Conservation (phyloP, 2,329 filamentous ascomycete species). For the Colletotrichum filicis region DNA sequence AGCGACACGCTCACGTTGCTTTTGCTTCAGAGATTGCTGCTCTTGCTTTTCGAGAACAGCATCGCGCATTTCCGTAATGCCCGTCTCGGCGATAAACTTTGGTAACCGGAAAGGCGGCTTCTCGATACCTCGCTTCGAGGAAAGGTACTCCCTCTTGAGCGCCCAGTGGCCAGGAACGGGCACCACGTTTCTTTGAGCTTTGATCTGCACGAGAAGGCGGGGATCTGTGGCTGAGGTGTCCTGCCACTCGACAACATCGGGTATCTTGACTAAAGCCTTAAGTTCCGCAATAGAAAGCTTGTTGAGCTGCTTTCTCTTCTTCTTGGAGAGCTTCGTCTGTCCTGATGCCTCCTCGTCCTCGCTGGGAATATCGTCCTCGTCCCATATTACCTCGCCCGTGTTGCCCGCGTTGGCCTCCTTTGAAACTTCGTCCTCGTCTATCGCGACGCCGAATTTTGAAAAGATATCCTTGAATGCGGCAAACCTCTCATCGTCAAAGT, state of each 20-base stretch:
- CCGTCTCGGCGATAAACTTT: conserved; percentile 97
- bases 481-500: conserved; percentile 80
- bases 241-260: conserved; percentile 97
- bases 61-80: conserved; percentile 97
- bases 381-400: conserved; percentile 86
- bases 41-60: conserved; percentile 96
- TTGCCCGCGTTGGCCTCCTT: conserved; percentile 76
- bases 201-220: conserved; percentile 90
- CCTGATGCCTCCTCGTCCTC: conserved; percentile 78
- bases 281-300: conserved; percentile 95
- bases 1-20: conserved; percentile 91
- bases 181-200: conserved; percentile 93
- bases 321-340: conserved; percentile 85
- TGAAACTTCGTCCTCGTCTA: conserved; percentile 70
- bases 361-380: conserved; percentile 86
- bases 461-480: conserved; percentile 87
- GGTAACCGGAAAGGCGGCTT: conserved; percentile 93
- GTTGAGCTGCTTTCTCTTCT: conserved; percentile 90
- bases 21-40: conserved; percentile 91
- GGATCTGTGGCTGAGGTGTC: conserved; percentile 93
- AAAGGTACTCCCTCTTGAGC: conserved; percentile 95
- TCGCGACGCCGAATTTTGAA: conserved; percentile 76
- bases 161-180: conserved; percentile 96
- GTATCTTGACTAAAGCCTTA: conserved; percentile 89
- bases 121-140: conserved; percentile 95